Evolutionary conservation across 2,329 filamentous ascomycete genomes (phyloP), one percentile per base, ranked within the genome.

Genomic region (Neonectria hederae): DNA sequence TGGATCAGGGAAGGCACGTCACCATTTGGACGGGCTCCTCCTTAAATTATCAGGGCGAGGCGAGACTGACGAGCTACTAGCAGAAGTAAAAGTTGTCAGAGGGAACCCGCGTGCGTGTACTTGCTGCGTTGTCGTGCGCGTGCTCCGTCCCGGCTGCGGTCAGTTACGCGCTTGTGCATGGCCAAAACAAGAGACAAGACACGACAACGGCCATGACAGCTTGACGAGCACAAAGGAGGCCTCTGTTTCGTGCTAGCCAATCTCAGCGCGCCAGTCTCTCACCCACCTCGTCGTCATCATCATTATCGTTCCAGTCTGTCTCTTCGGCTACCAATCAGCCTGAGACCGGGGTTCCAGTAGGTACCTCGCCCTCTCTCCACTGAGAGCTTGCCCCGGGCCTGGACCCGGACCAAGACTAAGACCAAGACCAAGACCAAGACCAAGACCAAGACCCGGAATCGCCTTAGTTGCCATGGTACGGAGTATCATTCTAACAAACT

Each of bases 201-300:
- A 51, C 46, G 28, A 32, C 46, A 14, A 17, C 46, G 5, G n/a
- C n/a, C n/a, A 32, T 51, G 38, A 42, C 38, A 42, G 38, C 38
- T 42, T 21, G 38, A 42, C 38, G 43, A n/a, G 21, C 11, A 32
- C 28, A 13, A 6, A 5, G 46, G 46, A 52, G 48, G 56, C 56
- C 54, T 57, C 54, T 24, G 30, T 38, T 26, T 45, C 22, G 22
- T 19, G 21, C 32, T 45, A 26, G 45, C 45, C 54, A 57, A 49
- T 57, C 43, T 40, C 21, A 4, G n/a, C 5, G 28, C 21, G 21
- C 19, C 43, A 35, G 54, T 40, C 43, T 57, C 43, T 56, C 54
- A 46, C 42, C 28, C 28, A 9, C 28, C 28, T 28, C 28, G 4
- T 26, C 24, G 4, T 26, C 24, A 26, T 19, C 9, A 21, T 42